A percentile compares a stretch with the other conserved stretches of the same genome.
Evolutionary conservation across 768 basidiomycete species (phyloP).

Genomic region (Antrodiella citrinella): DNA sequence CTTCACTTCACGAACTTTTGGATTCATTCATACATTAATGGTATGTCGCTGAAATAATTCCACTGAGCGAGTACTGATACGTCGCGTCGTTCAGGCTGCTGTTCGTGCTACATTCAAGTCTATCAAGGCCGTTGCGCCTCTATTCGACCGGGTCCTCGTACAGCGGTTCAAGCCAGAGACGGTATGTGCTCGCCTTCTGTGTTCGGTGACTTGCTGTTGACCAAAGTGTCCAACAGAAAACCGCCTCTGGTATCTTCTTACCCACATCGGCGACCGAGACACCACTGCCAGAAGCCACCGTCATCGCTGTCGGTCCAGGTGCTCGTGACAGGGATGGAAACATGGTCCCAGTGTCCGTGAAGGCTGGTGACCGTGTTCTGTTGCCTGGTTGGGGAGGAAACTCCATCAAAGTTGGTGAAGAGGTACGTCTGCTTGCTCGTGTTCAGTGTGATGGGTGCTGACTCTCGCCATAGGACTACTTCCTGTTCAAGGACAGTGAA

Average conservation of each 20-base stretch:
- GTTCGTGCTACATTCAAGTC: conserved; percentile 87
- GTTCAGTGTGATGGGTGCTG: neutral
- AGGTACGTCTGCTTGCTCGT: conserved; percentile 52
- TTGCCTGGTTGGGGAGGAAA: conserved; percentile 97
- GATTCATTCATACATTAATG: neutral
- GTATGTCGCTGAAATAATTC: neutral
- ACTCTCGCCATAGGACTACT: conserved; percentile 70
- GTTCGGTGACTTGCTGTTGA: neutral
- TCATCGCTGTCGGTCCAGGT: conserved; percentile 92
- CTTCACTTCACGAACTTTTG: neutral
- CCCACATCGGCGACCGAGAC: conserved; percentile 80
- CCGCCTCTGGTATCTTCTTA: conserved; percentile 91
- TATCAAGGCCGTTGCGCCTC: conserved; percentile 83
- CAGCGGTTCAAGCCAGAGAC: conserved; percentile 97
- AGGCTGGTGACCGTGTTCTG: conserved; percentile 87
- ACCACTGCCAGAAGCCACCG: conserved; percentile 95
- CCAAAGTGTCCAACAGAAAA: conserved; percentile 94
- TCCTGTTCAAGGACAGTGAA: conserved; percentile 88
- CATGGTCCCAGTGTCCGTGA: conserved; percentile 66
- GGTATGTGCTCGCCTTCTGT: conserved; percentile 38
- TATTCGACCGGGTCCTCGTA: conserved; percentile 94
- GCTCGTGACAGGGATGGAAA: conserved; percentile 83
- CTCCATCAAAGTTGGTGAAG: conserved; percentile 93
- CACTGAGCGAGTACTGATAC: neutral
- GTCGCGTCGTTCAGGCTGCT: conserved; percentile 43